Conservation (phyloP, 2,329 filamentous ascomycete genomes). For the Cryoendolithus antarcticus region DNA sequence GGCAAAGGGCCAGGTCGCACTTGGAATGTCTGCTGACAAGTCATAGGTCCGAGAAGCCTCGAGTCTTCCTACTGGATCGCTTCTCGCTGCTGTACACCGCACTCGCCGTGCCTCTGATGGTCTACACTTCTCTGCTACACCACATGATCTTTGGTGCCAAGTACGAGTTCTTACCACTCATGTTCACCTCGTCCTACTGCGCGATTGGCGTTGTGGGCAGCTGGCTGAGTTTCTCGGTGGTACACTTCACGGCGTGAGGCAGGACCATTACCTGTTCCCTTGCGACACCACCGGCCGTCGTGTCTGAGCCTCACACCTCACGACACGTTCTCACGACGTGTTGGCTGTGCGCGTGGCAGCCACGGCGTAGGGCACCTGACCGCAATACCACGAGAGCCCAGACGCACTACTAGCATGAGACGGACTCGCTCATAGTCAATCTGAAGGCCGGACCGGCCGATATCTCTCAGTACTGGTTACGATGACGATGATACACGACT, state of each 20-base stretch:
- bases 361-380: too few relatives aligned
- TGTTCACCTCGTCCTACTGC: conserved; percentile 93
- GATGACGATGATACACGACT: too few relatives aligned
- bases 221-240: conserved; percentile 87
- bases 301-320: too few relatives aligned
- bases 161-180: conserved; percentile 84
- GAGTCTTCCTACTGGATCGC: conserved; percentile 82
- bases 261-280: too few relatives aligned
- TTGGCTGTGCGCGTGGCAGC: too few relatives aligned
- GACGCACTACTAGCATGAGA: too few relatives aligned
- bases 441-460: too few relatives aligned
- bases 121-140: conserved; percentile 80
- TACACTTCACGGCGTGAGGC: conserved; percentile 53
- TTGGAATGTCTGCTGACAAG: background rate
- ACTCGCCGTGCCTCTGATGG: conserved; percentile 74
- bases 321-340: too few relatives aligned
- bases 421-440: too few relatives aligned
- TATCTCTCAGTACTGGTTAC: too few relatives aligned
- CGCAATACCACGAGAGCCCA: too few relatives aligned
- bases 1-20: conserved; percentile 2
- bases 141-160: conserved; percentile 67
- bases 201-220: conserved; percentile 91
- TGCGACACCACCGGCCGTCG: too few relatives aligned
- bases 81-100: conserved; percentile 84
- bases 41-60: conserved; percentile 52